Percentiles rank a stretch among this genome's conserved stretches.
phyloP scores from a whole-genome alignment of 2,329 filamentous ascomycete genomes.

The Botrytis pseudocinerea region DNA sequence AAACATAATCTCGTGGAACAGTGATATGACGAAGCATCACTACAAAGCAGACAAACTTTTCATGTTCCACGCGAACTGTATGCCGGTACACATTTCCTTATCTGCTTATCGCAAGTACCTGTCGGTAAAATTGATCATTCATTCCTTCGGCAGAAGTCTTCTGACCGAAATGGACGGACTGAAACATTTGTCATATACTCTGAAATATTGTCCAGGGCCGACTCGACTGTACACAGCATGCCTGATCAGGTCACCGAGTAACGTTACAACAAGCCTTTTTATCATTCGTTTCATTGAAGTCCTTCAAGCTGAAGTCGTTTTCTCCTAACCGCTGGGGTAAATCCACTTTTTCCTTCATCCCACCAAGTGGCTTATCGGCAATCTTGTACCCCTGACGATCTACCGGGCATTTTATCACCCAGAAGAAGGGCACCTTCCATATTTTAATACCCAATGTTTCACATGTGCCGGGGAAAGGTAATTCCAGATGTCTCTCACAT shows the following conservation, averaged over 20 bases:
- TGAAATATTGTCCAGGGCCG: neutral
- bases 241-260: slow-evolving; percentile 1
- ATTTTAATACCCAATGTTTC: slow-evolving; percentile 6
- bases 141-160: slow-evolving; percentile 7
- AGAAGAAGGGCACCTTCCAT: slow-evolving; percentile 3
- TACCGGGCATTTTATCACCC: slow-evolving; percentile 9
- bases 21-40: neutral
- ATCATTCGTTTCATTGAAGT: neutral
- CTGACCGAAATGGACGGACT: slow-evolving; percentile 6
- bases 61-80: neutral
- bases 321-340: neutral
- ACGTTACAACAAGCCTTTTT: slow-evolving; percentile 4
- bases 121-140: slow-evolving; percentile 6
- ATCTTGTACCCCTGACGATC: slow-evolving; percentile 20
- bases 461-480: slow-evolving; percentile 17
- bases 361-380: slow-evolving; percentile 19
- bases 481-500: slow-evolving; percentile 15
- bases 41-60: neutral
- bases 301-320: neutral
- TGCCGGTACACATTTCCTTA: neutral
- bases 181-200: neutral
- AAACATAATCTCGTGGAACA: slow-evolving; percentile 12
- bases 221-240: neutral
- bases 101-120: neutral
- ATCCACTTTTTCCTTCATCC: slow-evolving; percentile 5